These are phyloP conservation scores for Phytophthora brassicae DNA, from an alignment of 352 stramenopile genomes.

Conservation along the genomic window DNA sequence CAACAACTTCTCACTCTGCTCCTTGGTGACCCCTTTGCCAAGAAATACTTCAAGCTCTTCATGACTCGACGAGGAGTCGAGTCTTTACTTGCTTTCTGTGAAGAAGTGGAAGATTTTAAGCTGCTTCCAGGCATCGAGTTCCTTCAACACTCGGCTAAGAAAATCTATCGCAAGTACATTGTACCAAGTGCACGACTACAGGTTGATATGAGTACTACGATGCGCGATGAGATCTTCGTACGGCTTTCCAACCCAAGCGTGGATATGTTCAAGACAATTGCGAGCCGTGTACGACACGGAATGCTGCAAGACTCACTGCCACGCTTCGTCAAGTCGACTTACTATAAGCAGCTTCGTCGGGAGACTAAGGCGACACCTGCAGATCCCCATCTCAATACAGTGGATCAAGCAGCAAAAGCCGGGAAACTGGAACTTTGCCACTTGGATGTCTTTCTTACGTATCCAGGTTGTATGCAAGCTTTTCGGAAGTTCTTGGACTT, in stretches of 20 bases:
- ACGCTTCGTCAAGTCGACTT: constrained; percentile 73
- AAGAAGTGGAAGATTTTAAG: constrained; percentile 82
- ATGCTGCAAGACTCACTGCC: constrained; percentile 82
- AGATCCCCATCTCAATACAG: constrained; percentile 48
- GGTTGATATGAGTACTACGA: constrained; percentile 81
- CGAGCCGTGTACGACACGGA: constrained; percentile 54
- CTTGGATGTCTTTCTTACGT: constrained; percentile 70
- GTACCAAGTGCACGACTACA: constrained; percentile 72
- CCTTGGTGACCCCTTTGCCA: constrained; percentile 56
- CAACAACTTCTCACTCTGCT: constrained; percentile 52
- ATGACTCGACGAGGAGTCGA: constrained; percentile 68
- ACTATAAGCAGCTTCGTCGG: constrained; percentile 70
- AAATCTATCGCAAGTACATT: constrained; percentile 88
- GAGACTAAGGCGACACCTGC: constrained; percentile 42
- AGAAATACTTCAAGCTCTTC: constrained; percentile 80
- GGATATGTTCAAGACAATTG: constrained; percentile 87
- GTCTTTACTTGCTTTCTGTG: constrained; percentile 69
- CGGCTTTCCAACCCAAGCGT: constrained; percentile 67
- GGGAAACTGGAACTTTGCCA: constrained; percentile 77
- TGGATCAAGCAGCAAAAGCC: constrained; percentile 67
- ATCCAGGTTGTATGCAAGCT: constrained; percentile 65
- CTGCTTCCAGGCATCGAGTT: constrained; percentile 80
- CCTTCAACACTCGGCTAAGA: constrained; percentile 82
- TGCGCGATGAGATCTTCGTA: constrained; percentile 77
- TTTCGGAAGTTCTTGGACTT: constrained; percentile 74